A percentile compares a stretch with the other conserved stretches of the same genome.
These are phyloP conservation scores for Chrysophaeum taylorii DNA, from an alignment of 352 stramenopile species.

Conservation along the genomic window DNA sequence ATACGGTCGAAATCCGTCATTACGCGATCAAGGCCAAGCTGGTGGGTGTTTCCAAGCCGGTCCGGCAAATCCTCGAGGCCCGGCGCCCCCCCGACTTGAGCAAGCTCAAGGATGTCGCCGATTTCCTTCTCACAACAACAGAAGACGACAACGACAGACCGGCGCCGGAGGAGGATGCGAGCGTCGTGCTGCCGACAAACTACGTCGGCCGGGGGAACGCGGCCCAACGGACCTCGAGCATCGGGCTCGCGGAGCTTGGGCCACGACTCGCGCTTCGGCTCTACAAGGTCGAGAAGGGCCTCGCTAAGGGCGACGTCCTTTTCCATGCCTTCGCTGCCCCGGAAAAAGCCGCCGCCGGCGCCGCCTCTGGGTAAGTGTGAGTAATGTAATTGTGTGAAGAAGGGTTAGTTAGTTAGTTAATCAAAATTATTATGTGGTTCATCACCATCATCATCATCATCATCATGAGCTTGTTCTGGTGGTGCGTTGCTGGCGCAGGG, in stretches of 20 bases:
- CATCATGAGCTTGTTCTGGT: too few species aligned
- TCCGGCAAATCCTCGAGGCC: constrained; percentile 76
- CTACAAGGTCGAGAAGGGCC: constrained; percentile 87
- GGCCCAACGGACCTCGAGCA: constrained; percentile 70
- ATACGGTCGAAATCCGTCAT: constrained; percentile 88
- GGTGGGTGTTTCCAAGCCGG: constrained; percentile 73
- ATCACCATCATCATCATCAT: too few species aligned
- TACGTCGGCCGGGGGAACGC: constrained; percentile 80
- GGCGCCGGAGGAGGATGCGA: constrained; percentile 83
- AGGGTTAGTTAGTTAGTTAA: too few species aligned
- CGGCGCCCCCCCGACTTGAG: constrained; percentile 78
- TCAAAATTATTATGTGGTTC: too few species aligned
- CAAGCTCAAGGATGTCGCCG: constrained; percentile 87
- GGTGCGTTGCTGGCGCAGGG: too few species aligned
- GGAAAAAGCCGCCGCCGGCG: constrained; percentile 66
- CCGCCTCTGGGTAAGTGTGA: constrained; percentile 41
- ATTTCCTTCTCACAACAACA: constrained; percentile 78
- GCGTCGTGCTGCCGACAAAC: constrained; percentile 75
- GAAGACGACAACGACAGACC: constrained; percentile 74
- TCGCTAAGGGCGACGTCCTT: constrained; percentile 89
- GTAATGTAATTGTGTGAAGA: too few species aligned
- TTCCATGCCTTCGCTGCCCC: constrained; percentile 92
- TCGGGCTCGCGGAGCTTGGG: constrained; percentile 89
- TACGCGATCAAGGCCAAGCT: constrained; percentile 89
- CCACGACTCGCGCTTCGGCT: constrained; percentile 84